Conservation (phyloP, 805 yeast genomes). For the Spathaspora arborariae region DNA sequence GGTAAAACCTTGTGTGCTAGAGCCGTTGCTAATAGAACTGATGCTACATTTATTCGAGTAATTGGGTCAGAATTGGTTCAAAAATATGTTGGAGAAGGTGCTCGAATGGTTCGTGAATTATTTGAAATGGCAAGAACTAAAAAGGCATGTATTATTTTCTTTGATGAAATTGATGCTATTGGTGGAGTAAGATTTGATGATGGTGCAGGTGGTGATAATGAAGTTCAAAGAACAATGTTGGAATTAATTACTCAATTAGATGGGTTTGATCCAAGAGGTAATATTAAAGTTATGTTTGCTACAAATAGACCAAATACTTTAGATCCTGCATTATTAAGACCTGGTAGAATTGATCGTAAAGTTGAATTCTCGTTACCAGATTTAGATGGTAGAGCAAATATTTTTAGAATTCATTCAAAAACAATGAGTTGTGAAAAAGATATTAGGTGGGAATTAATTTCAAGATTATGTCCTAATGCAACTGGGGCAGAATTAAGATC, state of each 20-base stretch:
- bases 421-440: conserved; percentile 97
- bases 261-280: conserved; percentile 98
- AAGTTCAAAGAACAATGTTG: conserved; percentile 98
- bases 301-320: conserved; percentile 97
- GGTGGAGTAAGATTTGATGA: conserved; percentile 99
- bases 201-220: conserved; percentile 99
- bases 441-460: conserved; percentile 97
- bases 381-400: conserved; percentile 95
- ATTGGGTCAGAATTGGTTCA: conserved; percentile 98
- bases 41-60: conserved; percentile 96
- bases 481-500: conserved; percentile 99
- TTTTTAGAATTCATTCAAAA: conserved; percentile 94
- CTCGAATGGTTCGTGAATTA: conserved; percentile 97
- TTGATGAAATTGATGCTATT: conserved; percentile 98
- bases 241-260: conserved; percentile 96
- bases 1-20: conserved; percentile 98
- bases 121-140: conserved; percentile 99
- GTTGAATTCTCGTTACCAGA: conserved; percentile 97
- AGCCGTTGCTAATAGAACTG: conserved; percentile 98
- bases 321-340: conserved; percentile 96
- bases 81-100: conserved; percentile 99
- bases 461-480: conserved; percentile 95
- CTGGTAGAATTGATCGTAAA: conserved; percentile 98
- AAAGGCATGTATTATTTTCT: conserved; percentile 95
- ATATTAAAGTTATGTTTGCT: conserved; percentile 98